These are phyloP conservation scores for Erysimum pusillum DNA, from an alignment of 441 rosid species.

Conservation along the genomic window DNA sequence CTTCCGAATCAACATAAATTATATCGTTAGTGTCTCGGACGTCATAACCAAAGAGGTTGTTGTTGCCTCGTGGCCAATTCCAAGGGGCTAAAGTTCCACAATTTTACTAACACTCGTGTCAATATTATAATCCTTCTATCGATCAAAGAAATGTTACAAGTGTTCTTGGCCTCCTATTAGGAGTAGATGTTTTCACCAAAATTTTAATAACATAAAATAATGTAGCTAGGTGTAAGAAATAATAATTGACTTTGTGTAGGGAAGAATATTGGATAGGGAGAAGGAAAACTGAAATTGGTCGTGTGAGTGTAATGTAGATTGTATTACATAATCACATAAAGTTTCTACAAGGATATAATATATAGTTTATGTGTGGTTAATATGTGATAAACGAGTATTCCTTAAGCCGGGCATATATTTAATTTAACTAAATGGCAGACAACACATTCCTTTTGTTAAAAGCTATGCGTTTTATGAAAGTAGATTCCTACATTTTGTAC, in stretches of 20 bases:
- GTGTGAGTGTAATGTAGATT: slow-evolving; percentile 44
- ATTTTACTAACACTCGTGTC: slow-evolving; percentile 17
- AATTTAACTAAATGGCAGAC: slow-evolving; percentile 48
- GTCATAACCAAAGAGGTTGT: slow-evolving; percentile 28
- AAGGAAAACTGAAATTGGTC: slow-evolving; percentile 19
- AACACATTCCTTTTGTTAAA: slow-evolving; percentile 47
- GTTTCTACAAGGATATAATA: slow-evolving; percentile 27
- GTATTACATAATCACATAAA: slow-evolving; percentile 43
- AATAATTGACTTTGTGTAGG: slow-evolving; percentile 28
- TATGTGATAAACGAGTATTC: slow-evolving; percentile 30
- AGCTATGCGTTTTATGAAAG: slow-evolving; percentile 46
- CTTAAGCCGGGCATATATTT: slow-evolving; percentile 23
- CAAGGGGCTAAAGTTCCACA: slow-evolving; percentile 38
- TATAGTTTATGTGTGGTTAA: slow-evolving; percentile 43
- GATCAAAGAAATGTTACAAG: not conserved
- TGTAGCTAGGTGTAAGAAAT: slow-evolving; percentile 8
- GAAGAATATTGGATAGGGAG: slow-evolving; percentile 44
- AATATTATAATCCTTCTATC: slow-evolving; percentile 17
- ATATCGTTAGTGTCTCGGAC: slow-evolving; percentile 35
- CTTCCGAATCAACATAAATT: slow-evolving; percentile 28
- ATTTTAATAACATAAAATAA: not conserved
- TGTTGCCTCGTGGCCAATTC: slow-evolving; percentile 43
- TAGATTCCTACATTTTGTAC: slow-evolving; percentile 46
- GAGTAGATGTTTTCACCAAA: slow-evolving; percentile 16
- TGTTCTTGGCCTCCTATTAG: slow-evolving; percentile 12